These are phyloP conservation scores for Phialemonium atrogriseum DNA, from an alignment of 2,329 filamentous ascomycete species.

Conservation along the genomic window DNA sequence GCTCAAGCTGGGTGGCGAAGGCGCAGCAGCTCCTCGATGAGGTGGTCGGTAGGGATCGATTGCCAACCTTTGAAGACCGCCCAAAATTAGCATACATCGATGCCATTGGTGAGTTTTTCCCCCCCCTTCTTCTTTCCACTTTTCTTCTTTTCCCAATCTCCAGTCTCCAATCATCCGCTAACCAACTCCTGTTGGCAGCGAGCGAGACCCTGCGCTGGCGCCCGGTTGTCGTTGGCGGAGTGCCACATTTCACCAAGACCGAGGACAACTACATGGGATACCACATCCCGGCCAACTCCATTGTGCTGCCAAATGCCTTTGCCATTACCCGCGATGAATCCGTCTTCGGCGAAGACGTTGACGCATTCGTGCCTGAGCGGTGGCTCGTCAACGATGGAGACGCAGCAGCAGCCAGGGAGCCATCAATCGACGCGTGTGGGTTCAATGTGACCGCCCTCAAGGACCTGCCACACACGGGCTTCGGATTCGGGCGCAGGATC, in stretches of 20 bases:
- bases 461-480: conserved; percentile 25
- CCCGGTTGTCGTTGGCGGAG: conserved; percentile 25
- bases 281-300: conserved; percentile 32
- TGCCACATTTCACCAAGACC: conserved; percentile 28
- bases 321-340: conserved; percentile 26
- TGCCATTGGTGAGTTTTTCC: conserved; percentile 17
- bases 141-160: conserved; percentile 4
- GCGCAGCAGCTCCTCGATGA: conserved; percentile 32
- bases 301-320: conserved; percentile 33
- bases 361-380: conserved; percentile 23
- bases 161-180: not conserved
- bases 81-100: conserved; percentile 31
- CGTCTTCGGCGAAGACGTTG: conserved; percentile 28
- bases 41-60: conserved; percentile 28
- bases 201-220: conserved; percentile 38
- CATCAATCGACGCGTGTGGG: conserved; percentile 5
- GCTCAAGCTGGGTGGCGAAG: conserved; percentile 16
- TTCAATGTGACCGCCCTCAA: conserved; percentile 12
- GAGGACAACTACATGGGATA: conserved; percentile 28
- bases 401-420: not conserved
- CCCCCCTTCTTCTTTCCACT: not conserved
- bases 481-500: conserved; percentile 40
- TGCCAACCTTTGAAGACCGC: conserved; percentile 30
- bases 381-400: conserved; percentile 16
- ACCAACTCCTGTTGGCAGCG: no score